These are phyloP conservation scores for Corynespora cassiicola DNA, from an alignment of 2,329 filamentous ascomycete genomes.

Conservation along the genomic window DNA sequence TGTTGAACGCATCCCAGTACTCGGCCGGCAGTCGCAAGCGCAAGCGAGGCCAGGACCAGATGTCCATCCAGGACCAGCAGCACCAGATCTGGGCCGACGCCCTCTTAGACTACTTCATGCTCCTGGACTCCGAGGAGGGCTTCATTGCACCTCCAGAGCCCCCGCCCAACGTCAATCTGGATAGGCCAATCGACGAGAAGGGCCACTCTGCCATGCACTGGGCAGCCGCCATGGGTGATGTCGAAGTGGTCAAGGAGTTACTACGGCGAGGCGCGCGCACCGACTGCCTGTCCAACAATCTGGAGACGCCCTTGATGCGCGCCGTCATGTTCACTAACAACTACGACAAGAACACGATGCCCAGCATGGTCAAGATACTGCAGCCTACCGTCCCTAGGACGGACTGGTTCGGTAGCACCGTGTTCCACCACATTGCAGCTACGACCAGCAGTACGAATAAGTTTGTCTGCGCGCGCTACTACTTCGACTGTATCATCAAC, in stretches of 20 bases:
- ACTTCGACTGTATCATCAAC: constrained; percentile 89
- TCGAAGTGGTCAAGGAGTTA: constrained; percentile 88
- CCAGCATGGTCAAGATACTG: constrained; percentile 81
- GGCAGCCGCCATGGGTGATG: constrained; percentile 96
- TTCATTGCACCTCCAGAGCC: constrained; percentile 75
- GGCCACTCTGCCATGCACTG: constrained; percentile 94
- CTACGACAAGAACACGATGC: constrained; percentile 91
- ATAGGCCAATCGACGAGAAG: constrained; percentile 92
- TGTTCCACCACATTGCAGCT: constrained; percentile 92
- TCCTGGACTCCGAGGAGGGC: constrained; percentile 78
- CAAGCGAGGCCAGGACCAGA: constrained; percentile 74
- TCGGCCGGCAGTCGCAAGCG: constrained; percentile 69
- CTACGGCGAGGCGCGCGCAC: constrained; percentile 80
- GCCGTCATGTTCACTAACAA: constrained; percentile 97
- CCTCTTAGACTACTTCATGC: constrained; percentile 93
- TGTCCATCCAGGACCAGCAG: constrained; percentile 74
- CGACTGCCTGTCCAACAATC: constrained; percentile 66
- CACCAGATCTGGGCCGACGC: constrained; percentile 93
- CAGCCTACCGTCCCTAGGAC: constrained; percentile 80
- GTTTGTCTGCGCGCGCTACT: constrained; percentile 89
- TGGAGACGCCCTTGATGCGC: constrained; percentile 91
- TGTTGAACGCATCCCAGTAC: constrained; percentile 72
- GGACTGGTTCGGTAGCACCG: constrained; percentile 82
- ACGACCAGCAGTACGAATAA: constrained; percentile 87
- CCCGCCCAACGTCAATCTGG: constrained; percentile 83